These are phyloP conservation scores for Penicillium pancosmium DNA, from an alignment of 495 filamentous ascomycete species.

Conservation along the genomic window DNA sequence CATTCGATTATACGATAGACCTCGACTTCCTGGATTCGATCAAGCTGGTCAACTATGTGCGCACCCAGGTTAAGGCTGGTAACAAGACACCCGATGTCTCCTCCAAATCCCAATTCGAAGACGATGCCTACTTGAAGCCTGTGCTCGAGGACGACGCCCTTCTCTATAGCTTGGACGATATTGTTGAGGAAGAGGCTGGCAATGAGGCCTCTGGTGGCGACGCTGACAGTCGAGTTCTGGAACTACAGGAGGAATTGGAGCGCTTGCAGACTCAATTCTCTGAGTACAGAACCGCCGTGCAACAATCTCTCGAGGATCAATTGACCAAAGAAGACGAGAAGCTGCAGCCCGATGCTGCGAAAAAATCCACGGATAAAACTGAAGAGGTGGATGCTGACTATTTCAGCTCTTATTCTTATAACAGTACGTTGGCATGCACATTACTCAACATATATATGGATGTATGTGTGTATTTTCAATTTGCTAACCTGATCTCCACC, in stretches of 20 bases:
- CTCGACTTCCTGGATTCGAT: constrained; percentile 83
- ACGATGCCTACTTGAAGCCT: constrained; percentile 79
- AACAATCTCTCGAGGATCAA: constrained; percentile 70
- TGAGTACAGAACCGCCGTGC: constrained; percentile 70
- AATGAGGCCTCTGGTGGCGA: constrained; percentile 30
- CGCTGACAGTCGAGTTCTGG: constrained; percentile 60
- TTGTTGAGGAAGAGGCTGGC: constrained; percentile 47
- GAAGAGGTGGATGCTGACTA: constrained; percentile 62
- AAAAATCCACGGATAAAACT: constrained; percentile 25
- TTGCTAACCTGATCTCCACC: neutral
- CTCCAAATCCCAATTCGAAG: constrained; percentile 60
- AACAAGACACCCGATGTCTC: constrained; percentile 57
- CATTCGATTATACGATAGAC: constrained; percentile 34
- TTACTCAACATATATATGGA: too few species aligned
- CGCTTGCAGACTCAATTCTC: constrained; percentile 66
- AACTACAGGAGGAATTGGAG: constrained; percentile 70
- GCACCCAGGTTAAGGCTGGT: constrained; percentile 55
- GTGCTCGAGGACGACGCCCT: constrained; percentile 89
- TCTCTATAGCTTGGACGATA: constrained; percentile 79
- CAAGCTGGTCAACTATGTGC: constrained; percentile 84
- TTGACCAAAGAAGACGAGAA: constrained; percentile 56
- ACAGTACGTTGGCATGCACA: constrained; percentile 50
- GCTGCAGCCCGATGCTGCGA: constrained; percentile 26
- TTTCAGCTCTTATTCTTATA: constrained; percentile 80
- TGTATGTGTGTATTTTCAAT: too few species aligned